Percentiles rank a stretch among this genome's conserved stretches.
Conservation (phyloP, 2,329 filamentous ascomycete genomes). For the Cercospora sesami region DNA sequence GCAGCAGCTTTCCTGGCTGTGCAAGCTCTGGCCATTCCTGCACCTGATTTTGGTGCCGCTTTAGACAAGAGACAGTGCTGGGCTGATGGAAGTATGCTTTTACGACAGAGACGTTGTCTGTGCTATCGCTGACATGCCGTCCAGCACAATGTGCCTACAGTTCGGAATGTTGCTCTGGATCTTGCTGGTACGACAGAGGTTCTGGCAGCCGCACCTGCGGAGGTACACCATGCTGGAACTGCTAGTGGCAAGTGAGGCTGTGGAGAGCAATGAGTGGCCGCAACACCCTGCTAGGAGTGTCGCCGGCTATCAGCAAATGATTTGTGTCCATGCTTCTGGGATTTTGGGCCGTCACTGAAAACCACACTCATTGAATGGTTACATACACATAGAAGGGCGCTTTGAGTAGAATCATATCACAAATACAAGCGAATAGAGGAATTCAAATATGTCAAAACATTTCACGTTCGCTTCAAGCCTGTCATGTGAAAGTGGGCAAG, state of each 20-base stretch:
- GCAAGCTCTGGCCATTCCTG: background rate
- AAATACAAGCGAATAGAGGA: background rate
- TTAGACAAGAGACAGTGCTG: background rate
- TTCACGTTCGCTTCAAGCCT: background rate
- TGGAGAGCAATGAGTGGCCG: background rate
- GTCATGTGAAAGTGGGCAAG: conserved; percentile 5
- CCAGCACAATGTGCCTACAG: background rate
- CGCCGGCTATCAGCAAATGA: background rate
- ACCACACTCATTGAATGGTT: background rate
- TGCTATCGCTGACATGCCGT: background rate
- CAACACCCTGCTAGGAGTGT: background rate
- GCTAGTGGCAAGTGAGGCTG: background rate
- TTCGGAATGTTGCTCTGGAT: background rate
- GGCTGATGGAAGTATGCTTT: background rate
- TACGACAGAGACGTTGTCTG: background rate
- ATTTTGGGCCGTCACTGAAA: background rate
- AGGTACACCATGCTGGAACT: background rate
- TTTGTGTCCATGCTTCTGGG: background rate
- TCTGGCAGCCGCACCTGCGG: background rate
- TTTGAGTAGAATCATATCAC: background rate
- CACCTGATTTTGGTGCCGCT: background rate
- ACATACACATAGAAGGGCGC: background rate
- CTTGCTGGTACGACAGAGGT: background rate
- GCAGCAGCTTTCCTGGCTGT: background rate
- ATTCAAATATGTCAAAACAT: background rate